phyloP scores from a whole-genome alignment of 352 stramenopile genomes.

The Phytophthora sansomeana region DNA sequence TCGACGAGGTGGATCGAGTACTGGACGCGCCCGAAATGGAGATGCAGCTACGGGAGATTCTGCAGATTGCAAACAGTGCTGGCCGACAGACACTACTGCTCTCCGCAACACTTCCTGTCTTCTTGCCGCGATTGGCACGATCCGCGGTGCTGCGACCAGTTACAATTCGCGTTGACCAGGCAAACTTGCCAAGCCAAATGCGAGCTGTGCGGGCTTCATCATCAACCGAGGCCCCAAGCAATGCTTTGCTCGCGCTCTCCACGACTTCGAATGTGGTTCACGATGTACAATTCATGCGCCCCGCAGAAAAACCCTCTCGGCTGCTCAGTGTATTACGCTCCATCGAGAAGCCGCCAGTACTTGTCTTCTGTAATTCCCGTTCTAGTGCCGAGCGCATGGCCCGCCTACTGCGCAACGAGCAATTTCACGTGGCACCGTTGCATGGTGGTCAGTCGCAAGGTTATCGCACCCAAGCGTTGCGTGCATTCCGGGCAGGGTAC shows the following conservation, averaged over 20 bases:
- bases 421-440: slow-evolving; percentile 95
- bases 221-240: not conserved
- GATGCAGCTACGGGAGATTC: slow-evolving; percentile 94
- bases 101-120: slow-evolving; percentile 93
- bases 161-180: slow-evolving; percentile 88
- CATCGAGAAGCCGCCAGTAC: slow-evolving; percentile 91
- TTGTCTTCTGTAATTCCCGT: slow-evolving; percentile 98
- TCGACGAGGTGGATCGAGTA: slow-evolving; percentile 98
- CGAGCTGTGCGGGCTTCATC: not conserved
- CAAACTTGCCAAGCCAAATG: slow-evolving; percentile 20
- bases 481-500: slow-evolving; percentile 54
- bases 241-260: slow-evolving; percentile 21
- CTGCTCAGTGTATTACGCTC: slow-evolving; percentile 63
- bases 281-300: slow-evolving; percentile 75
- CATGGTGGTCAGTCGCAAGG: slow-evolving; percentile 91
- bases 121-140: slow-evolving; percentile 92
- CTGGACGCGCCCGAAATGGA: slow-evolving; percentile 92
- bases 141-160: slow-evolving; percentile 94
- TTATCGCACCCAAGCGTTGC: slow-evolving; percentile 60
- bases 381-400: slow-evolving; percentile 94
- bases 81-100: slow-evolving; percentile 92
- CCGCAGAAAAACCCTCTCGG: slow-evolving; percentile 49
- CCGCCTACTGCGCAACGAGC: slow-evolving; percentile 93
- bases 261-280: slow-evolving; percentile 84
- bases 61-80: slow-evolving; percentile 76